Evolutionary conservation across 805 yeast species (phyloP), one percentile per base, ranked within the genome.

Genomic region (Wickerhamomyces subpelliculosus): DNA sequence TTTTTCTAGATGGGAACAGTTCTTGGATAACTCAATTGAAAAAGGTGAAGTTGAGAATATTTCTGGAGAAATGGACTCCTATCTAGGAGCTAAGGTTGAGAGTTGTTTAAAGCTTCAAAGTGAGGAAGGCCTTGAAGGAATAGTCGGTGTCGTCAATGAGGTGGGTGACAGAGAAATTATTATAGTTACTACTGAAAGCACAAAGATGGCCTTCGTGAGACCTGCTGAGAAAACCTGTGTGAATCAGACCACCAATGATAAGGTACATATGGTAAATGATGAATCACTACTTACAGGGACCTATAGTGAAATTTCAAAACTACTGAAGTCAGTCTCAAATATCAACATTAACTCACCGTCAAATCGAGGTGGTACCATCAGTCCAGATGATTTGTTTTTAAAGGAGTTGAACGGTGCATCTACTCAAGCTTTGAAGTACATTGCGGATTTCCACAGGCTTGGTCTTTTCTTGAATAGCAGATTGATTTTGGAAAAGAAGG

Each of bases 401-500:
- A 35, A 42, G 13, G 38, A 31, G 6, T 11, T 57, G 23, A 37
- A 37, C 11, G 50, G 55, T 19, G 41, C 58, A 0, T 43, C 54
- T 5, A 43, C 47, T n/a, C 49, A 51, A 19, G 43, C 49, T 1
- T 21, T 43, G 17, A 31, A 41, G 11, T 31, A 37, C 5, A 20
- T 49, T 4, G 43, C 46, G 8, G 13, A 23, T 1, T 43, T 61
- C 13, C 60, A 63, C 36, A 57, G 54, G 34, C 49, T 64, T 9
- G 70, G 69, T 0, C 41, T 62, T 1, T 41, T 52, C 20, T 36
- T 72, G 32, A 64, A 65, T 37, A 49, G 56, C 18, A 58, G 71
- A 32, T 42, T 70, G 0, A 34, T 36, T 3, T 57, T 60, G 27
- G 76, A 72, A 45, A 64, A 64, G 31, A 39, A 47, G 11, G 78